phyloP scores from a whole-genome alignment of 1,139 yeast species.

The Zygoascus sp. region DNA sequence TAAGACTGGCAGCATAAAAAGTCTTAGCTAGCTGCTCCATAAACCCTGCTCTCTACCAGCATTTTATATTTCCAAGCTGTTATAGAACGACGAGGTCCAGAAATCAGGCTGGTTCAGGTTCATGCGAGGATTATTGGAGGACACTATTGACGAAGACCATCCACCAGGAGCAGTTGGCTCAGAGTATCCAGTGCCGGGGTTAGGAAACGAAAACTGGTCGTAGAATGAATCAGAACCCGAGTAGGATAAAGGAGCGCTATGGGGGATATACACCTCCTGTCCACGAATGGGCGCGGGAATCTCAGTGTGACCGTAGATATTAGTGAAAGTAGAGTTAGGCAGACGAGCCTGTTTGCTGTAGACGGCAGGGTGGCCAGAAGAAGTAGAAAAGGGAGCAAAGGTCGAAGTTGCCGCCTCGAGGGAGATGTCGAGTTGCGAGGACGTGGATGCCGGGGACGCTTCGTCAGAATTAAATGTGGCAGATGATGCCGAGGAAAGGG shows the following conservation, averaged over 20 bases:
- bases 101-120: slow-evolving; percentile 4
- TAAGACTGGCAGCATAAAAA: too few relatives aligned
- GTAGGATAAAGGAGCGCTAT: neutral
- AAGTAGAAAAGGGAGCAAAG: slow-evolving; percentile 5
- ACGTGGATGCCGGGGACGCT: slow-evolving; percentile 2
- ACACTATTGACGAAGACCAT: slow-evolving; percentile 3
- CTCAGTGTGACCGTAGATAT: neutral
- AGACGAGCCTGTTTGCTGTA: neutral
- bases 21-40: too few relatives aligned
- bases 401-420: slow-evolving; percentile 8
- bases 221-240: neutral
- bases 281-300: neutral
- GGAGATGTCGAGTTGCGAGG: slow-evolving; percentile 5
- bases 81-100: slow-evolving; percentile 1
- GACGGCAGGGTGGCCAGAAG: slow-evolving; percentile 5
- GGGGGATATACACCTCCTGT: neutral
- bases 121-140: slow-evolving; percentile 3
- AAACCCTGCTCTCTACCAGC: neutral
- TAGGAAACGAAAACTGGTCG: neutral
- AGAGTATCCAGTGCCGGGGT: neutral
- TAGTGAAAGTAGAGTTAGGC: neutral
- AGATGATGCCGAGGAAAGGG: slow-evolving; percentile 3
- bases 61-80: neutral
- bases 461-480: slow-evolving; percentile 5
- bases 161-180: neutral